phyloP scores from a whole-genome alignment of 345 rosid species.

The Moringa oleifera region DNA sequence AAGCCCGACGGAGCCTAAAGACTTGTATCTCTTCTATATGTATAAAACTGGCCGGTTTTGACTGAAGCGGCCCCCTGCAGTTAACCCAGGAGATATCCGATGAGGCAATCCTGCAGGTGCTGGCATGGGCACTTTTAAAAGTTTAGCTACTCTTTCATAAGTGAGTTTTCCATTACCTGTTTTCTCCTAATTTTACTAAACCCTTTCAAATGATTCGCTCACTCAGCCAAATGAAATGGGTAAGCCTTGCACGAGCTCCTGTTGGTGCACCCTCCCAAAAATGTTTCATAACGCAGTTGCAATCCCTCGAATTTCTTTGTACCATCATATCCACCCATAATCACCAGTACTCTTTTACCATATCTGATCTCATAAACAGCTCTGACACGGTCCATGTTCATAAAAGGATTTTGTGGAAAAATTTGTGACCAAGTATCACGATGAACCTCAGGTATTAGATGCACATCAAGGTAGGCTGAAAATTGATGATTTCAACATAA shows the following conservation, averaged over 20 bases:
- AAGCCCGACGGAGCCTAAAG: too few relatives aligned
- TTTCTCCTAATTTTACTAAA: not conserved
- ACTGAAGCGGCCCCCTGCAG: too few relatives aligned
- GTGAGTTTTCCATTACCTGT: too few relatives aligned
- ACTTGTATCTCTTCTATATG: too few relatives aligned
- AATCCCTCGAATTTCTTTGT: not conserved
- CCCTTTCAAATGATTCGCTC: not conserved
- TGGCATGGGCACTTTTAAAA: too few relatives aligned
- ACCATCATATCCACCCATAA: not conserved
- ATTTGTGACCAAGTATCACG: not conserved
- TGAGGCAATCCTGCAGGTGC: too few relatives aligned
- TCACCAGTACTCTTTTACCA: not conserved
- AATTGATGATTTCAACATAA: not conserved
- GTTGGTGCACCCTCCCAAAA: not conserved
- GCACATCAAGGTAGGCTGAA: not conserved
- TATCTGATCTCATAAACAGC: not conserved
- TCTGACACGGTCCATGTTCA: too few relatives aligned
- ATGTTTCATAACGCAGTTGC: not conserved
- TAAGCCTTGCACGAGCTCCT: not conserved
- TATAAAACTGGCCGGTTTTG: too few relatives aligned
- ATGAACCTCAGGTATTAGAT: not conserved
- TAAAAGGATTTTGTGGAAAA: not conserved
- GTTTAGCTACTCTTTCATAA: too few relatives aligned
- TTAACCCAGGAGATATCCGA: too few relatives aligned
- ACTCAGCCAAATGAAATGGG: not conserved